These are phyloP conservation scores for Orbilia quercus DNA, from an alignment of 2,329 filamentous ascomycete genomes.

Conservation along the genomic window DNA sequence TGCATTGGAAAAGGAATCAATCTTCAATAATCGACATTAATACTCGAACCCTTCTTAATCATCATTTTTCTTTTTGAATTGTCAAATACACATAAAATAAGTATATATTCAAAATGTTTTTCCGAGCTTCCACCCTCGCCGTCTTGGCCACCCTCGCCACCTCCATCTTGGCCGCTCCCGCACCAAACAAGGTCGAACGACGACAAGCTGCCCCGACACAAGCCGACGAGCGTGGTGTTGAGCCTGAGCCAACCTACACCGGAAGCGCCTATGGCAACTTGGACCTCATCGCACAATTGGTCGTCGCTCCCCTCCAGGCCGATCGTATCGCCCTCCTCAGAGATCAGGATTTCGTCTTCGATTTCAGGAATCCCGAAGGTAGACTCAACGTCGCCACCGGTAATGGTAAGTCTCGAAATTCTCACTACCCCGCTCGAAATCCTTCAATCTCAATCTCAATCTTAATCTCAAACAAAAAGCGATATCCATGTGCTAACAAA, in stretches of 20 bases:
- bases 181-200: conserved; percentile 37
- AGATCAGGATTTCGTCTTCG: conserved; percentile 67
- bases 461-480: too few species aligned
- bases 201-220: conserved; percentile 35
- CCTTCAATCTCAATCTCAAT: conserved; percentile 58
- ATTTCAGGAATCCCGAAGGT: conserved; percentile 63
- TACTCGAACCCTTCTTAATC: too few species aligned
- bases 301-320: conserved; percentile 40
- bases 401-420: conserved; percentile 48
- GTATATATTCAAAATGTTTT: conserved; percentile 37
- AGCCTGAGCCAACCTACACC: conserved; percentile 37
- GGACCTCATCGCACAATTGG: conserved; percentile 46
- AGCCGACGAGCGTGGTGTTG: conserved; percentile 18
- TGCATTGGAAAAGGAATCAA: conserved; percentile 30
- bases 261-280: conserved; percentile 47
- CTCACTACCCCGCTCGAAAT: conserved; percentile 58
- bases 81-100: too few species aligned
- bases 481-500: conserved; percentile 61
- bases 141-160: conserved; percentile 43
- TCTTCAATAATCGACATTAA: conserved; percentile 27
- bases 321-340: conserved; percentile 60
- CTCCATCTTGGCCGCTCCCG: conserved; percentile 47
- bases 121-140: conserved; percentile 42
- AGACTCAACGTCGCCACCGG: conserved; percentile 41
- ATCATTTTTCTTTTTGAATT: too few species aligned